Evolutionary conservation across 129 eudicot species (phyloP).

Genomic region (Dittrichia graveolens): DNA sequence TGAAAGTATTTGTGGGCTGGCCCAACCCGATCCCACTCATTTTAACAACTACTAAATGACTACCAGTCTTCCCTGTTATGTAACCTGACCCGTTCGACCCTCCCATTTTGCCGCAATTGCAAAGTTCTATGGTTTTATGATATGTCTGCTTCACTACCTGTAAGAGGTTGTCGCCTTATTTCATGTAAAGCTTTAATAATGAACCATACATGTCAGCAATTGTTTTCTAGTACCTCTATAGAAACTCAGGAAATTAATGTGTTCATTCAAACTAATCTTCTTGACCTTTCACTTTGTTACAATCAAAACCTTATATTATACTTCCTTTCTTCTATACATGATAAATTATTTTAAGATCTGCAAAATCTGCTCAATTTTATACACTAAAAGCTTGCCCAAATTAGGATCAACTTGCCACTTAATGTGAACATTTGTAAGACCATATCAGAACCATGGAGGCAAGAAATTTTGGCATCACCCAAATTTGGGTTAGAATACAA

Average conservation of each 20-base stretch:
- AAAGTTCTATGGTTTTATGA: not conserved
- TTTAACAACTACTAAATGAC: too few species aligned
- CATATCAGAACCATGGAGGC: not conserved
- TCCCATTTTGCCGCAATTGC: not conserved
- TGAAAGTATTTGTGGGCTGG: too few species aligned
- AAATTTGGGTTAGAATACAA: too few species aligned
- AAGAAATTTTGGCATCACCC: too few species aligned
- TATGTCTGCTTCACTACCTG: slow-evolving; percentile 11
- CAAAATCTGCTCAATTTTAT: not conserved
- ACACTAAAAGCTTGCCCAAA: not conserved
- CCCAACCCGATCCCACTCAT: too few species aligned
- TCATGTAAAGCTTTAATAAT: not conserved
- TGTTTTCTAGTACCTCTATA: not conserved
- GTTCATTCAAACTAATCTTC: not conserved
- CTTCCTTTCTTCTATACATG: not conserved
- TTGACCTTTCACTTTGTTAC: slow-evolving; percentile 3
- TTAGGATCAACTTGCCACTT: not conserved
- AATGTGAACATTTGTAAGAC: not conserved
- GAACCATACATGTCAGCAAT: not conserved
- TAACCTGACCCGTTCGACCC: too few species aligned
- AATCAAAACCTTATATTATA: not conserved
- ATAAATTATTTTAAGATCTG: not conserved
- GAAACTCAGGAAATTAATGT: not conserved
- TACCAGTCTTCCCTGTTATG: too few species aligned
- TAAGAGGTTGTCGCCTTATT: not conserved